Evolutionary conservation across 2,329 filamentous ascomycete genomes (phyloP).

Genomic region (Passalora sequoiae): DNA sequence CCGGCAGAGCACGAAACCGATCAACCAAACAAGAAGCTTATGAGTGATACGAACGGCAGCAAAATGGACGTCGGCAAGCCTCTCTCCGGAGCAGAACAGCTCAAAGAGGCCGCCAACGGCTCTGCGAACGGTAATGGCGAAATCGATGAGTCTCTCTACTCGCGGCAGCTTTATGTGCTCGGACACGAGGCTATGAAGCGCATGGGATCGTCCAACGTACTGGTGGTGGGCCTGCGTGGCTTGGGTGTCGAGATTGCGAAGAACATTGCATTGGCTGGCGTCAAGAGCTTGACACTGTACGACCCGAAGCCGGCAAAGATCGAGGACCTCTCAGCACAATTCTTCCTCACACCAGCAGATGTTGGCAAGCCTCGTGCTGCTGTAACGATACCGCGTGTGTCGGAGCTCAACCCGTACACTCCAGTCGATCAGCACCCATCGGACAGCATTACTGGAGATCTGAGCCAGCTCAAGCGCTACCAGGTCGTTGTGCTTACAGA

Average conservation of each 20-base stretch:
- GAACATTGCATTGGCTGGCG: slow-evolving; percentile 94
- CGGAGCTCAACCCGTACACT: slow-evolving; percentile 94
- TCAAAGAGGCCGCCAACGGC: slow-evolving; percentile 43
- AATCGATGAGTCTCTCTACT: slow-evolving; percentile 64
- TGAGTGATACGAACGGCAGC: slow-evolving; percentile 17
- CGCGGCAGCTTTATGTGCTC: slow-evolving; percentile 64
- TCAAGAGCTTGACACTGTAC: slow-evolving; percentile 92
- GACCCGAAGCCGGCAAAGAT: slow-evolving; percentile 81
- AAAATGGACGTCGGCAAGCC: slow-evolving; percentile 60
- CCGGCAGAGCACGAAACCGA: slow-evolving; percentile 4
- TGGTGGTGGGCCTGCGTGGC: slow-evolving; percentile 86
- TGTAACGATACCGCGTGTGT: slow-evolving; percentile 80
- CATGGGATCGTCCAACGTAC: slow-evolving; percentile 92
- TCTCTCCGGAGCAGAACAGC: slow-evolving; percentile 53
- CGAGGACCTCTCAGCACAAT: slow-evolving; percentile 90
- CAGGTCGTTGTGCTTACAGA: slow-evolving; percentile 90
- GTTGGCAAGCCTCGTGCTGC: slow-evolving; percentile 86
- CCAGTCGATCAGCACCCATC: slow-evolving; percentile 70
- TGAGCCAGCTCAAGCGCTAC: slow-evolving; percentile 80
- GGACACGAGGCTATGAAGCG: slow-evolving; percentile 92
- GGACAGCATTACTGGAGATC: slow-evolving; percentile 64
- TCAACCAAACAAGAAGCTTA: slow-evolving; percentile 8
- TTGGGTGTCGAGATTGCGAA: slow-evolving; percentile 97
- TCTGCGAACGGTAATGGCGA: slow-evolving; percentile 51
- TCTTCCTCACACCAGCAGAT: slow-evolving; percentile 85